Conservation (phyloP, 345 rosid species). For the thale cress (Arabidopsis thaliana) region DNA sequence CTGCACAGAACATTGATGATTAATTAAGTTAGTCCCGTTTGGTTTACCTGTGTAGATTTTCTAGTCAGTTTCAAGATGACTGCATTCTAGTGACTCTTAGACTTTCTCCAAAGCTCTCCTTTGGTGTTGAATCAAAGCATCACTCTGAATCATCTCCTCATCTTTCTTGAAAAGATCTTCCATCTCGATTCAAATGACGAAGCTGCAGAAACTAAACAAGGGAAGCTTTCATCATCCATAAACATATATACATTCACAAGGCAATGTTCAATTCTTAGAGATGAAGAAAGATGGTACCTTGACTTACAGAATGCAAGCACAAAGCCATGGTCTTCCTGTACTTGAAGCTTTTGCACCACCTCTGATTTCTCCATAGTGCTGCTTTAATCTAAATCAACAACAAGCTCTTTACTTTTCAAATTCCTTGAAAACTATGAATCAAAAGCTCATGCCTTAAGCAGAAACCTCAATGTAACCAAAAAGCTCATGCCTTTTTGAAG, state of each 20-base stretch:
- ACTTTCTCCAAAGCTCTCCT: conserved; percentile 39
- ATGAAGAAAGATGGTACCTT: conserved; percentile 50
- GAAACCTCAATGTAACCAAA: background rate
- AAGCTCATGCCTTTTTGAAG: background rate
- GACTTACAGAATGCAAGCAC: conserved; percentile 70
- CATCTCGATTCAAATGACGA: conserved; percentile 45
- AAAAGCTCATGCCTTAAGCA: too few species aligned
- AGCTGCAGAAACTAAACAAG: conserved; percentile 11
- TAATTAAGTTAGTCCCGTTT: conserved; percentile 19
- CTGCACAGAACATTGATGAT: background rate
- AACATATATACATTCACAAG: background rate
- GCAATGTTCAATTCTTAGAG: background rate
- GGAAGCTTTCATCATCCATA: background rate
- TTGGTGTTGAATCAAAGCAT: conserved; percentile 38
- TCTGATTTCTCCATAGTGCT: conserved; percentile 78
- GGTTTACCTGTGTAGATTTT: conserved; percentile 26
- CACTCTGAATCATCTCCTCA: conserved; percentile 28
- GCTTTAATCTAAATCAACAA: conserved; percentile 61
- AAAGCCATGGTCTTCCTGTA: conserved; percentile 87
- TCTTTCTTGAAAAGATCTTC: conserved; percentile 36
- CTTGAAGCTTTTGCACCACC: conserved; percentile 90
- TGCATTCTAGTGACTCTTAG: conserved; percentile 22
- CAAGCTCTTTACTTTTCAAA: too few species aligned
- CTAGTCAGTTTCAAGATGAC: conserved; percentile 33
- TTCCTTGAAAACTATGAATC: too few species aligned